Evolutionary conservation across 2,329 filamentous ascomycete species (phyloP), one percentile per base, ranked within the genome.

Genomic region (Diplocarpon mali): DNA sequence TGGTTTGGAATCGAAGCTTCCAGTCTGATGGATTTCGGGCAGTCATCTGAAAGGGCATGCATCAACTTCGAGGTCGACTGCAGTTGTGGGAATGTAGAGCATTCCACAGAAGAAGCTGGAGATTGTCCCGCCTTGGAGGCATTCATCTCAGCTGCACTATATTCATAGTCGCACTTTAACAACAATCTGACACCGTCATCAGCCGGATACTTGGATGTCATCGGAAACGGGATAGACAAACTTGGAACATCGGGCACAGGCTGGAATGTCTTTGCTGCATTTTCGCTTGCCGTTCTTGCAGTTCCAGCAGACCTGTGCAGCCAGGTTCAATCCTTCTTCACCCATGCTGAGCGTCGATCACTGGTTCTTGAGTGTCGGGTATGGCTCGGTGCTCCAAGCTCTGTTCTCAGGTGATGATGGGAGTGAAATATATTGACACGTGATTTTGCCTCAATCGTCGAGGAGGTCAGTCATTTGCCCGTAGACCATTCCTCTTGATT

Each of bases 261-360:
- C 38, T 10, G 53, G 53, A 20, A 55, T 30, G 4, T 51, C 45
- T 35, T 55, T 55, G 35, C 34, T 48, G 17, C 53, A 55, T 29
- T 51, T 53, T 35, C 51, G 51, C 38, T 55, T 55, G n/a, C 48
- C 47, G 30, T 32, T 40, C 40, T 52, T 55, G 43, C 53, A 55
- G 31, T 47, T 55, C 42, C 43, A 51, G 42, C 53, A 55, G n/a
- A 53, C 49, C 40, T 52, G 51, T 3, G 36, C 14, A 13, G 53
- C 50, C 7, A 49, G 15, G 24, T 27, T 31, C 12, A 28, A 31
- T 15, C 11, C 35, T 6, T 43, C 35, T 6, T 43, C 41, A n/a
- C 34, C 34, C 41, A 43, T 43, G 2, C 17, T 43, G 24, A 13
- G 14, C 14, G 30, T 12, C n/a, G n/a, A 13, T 1, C 9, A 28